Evolutionary conservation across 192 early-diverging fungal genomes (phyloP).

Genomic region (Coemansia erecta): DNA sequence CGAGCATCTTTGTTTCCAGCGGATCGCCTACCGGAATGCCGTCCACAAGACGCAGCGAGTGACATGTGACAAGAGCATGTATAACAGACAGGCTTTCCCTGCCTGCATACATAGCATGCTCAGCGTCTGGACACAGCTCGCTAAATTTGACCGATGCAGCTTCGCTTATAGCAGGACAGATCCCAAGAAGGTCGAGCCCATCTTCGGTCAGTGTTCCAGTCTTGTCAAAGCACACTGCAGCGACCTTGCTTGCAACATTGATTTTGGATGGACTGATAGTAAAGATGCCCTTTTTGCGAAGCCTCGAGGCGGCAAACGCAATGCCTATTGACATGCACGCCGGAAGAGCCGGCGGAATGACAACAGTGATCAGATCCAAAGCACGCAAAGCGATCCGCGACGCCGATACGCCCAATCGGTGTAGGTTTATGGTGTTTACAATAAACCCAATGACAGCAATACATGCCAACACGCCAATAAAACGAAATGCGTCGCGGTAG

Average conservation of each 20-base stretch:
- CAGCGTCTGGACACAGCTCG: constrained; percentile 24
- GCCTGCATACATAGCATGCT: constrained; percentile 3
- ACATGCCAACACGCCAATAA: constrained; percentile 82
- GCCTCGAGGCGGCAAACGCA: constrained; percentile 82
- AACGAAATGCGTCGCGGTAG: constrained; percentile 91
- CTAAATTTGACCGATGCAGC: constrained; percentile 23
- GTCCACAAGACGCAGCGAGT: constrained; percentile 83
- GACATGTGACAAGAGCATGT: constrained; percentile 71
- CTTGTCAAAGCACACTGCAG: constrained; percentile 96
- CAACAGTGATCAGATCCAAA: constrained; percentile 92
- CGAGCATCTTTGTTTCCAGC: constrained; percentile 95
- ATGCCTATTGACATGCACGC: constrained; percentile 97
- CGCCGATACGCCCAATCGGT: constrained; percentile 69
- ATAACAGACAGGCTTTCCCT: constrained; percentile 22
- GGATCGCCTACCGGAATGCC: constrained; percentile 88
- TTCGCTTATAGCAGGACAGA: constrained; percentile 54
- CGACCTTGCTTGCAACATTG: constrained; percentile 94
- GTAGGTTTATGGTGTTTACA: constrained; percentile 80
- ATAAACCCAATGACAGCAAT: constrained; percentile 84
- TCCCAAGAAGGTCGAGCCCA: constrained; percentile 87
- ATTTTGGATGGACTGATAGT: constrained; percentile 92
- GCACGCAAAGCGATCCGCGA: constrained; percentile 77
- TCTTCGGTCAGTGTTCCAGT: constrained; percentile 96
- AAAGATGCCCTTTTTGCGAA: constrained; percentile 79
- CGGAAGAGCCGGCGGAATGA: constrained; percentile 93